Percentiles rank a stretch among this genome's conserved stretches.
Evolutionary conservation across 2,329 filamentous ascomycete species (phyloP).

Genomic region (Coniochaeta sp.): DNA sequence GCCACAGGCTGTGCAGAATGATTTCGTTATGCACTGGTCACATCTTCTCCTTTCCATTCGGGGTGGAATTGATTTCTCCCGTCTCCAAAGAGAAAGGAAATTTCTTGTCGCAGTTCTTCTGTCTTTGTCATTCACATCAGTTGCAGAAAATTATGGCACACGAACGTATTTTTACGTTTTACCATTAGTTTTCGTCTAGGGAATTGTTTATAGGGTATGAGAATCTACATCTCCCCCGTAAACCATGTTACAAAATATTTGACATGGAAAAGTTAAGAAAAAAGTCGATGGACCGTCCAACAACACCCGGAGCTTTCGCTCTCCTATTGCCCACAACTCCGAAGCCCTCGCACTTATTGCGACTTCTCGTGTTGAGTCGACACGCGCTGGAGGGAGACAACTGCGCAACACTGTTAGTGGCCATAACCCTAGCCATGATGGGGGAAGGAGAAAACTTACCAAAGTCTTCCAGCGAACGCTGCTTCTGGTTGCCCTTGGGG

Average conservation of each 20-base stretch:
- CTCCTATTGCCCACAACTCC: not conserved
- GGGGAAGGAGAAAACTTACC: conserved; percentile 54
- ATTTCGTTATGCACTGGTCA: no score
- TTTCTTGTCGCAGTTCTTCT: no score
- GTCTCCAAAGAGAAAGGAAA: no score
- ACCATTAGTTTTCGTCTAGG: conserved; percentile 15
- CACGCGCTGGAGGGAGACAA: conserved; percentile 83
- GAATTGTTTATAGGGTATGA: conserved; percentile 10
- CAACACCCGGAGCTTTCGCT: not conserved
- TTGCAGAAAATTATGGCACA: no score
- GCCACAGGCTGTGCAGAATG: no score
- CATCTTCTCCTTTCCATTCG: no score
- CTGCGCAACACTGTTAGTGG: conserved; percentile 48
- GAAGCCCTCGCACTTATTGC: conserved; percentile 40
- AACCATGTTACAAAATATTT: conserved; percentile 7
- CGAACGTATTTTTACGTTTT: conserved; percentile 13
- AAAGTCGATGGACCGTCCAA: conserved; percentile 4
- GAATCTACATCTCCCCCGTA: conserved; percentile 4
- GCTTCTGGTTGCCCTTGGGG: conserved; percentile 73
- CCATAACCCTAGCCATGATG: not conserved
- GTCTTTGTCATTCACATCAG: no score
- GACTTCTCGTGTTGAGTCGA: conserved; percentile 90
- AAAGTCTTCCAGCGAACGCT: conserved; percentile 83
- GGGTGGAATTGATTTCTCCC: no score
- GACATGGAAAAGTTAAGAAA: conserved; percentile 8